Conservation (phyloP, 2,329 filamentous ascomycete species). For the Xenoacremonium recifei region DNA sequence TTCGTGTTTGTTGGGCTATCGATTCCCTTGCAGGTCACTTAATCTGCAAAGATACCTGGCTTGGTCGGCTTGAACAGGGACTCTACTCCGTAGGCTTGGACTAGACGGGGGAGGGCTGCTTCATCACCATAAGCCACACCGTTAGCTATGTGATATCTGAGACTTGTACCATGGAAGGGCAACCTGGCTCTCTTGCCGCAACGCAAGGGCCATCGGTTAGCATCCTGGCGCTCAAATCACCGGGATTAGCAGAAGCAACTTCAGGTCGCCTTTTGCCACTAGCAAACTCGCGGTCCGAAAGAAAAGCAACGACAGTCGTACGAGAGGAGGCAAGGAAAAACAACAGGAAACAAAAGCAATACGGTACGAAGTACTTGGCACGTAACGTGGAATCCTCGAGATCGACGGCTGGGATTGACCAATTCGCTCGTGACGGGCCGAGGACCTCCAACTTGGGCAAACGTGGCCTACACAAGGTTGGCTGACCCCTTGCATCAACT, state of each 20-base stretch:
- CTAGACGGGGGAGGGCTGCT: too few relatives aligned
- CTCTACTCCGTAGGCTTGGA: too few relatives aligned
- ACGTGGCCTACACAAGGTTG: too few relatives aligned
- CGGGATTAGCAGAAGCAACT: constrained; percentile 6
- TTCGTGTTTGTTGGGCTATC: too few relatives aligned
- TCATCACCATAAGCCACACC: constrained; percentile 5
- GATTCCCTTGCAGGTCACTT: too few relatives aligned
- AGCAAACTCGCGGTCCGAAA: constrained; percentile 5
- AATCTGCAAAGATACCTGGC: too few relatives aligned
- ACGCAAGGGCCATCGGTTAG: constrained; percentile 8
- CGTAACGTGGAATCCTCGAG: constrained; percentile 12
- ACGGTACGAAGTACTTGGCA: too few relatives aligned
- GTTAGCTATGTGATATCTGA: constrained; percentile 25
- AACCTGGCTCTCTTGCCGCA: constrained; percentile 1
- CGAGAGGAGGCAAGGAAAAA: constrained; percentile 1
- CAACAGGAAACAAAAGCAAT: constrained; percentile 15
- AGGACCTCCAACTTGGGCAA: too few relatives aligned
- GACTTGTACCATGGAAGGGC: constrained; percentile 18
- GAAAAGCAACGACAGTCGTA: constrained; percentile 8
- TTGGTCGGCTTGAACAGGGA: too few relatives aligned
- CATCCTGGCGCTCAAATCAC: constrained; percentile 7
- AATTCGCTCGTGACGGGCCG: too few relatives aligned
- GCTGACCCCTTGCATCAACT: too few relatives aligned
- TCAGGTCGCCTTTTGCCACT: constrained; percentile 3
- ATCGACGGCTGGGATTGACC: constrained; percentile 5